Conservation (phyloP, 306 rosid genomes). For the Prunus campanulata region DNA sequence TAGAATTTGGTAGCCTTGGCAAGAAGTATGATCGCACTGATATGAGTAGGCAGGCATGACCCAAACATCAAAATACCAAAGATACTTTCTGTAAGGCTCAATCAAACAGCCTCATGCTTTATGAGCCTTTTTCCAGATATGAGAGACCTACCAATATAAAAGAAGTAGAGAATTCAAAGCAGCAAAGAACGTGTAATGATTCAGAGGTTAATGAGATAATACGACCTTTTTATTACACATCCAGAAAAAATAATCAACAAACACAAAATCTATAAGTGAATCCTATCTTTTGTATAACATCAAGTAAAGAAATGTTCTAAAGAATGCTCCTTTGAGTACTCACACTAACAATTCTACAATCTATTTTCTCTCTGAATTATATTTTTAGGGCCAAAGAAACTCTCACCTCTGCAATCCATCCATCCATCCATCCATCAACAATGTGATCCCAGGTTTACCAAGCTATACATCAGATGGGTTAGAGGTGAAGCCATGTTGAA, state of each 20-base stretch:
- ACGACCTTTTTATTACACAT: slow-evolving; percentile 49
- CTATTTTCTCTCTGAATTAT: slow-evolving; percentile 42
- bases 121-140: too few species aligned
- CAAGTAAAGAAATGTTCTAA: slow-evolving; percentile 43
- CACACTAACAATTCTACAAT: slow-evolving; percentile 56
- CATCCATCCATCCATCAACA: slow-evolving; percentile 27
- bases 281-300: slow-evolving; percentile 53
- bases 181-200: slow-evolving; percentile 16
- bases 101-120: too few species aligned
- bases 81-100: too few species aligned
- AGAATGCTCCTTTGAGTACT: slow-evolving; percentile 48
- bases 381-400: slow-evolving; percentile 29
- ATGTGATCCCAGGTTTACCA: slow-evolving; percentile 29
- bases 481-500: slow-evolving; percentile 36
- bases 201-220: slow-evolving; percentile 10
- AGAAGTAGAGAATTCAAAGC: background rate
- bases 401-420: slow-evolving; percentile 28
- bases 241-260: slow-evolving; percentile 54
- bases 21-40: background rate
- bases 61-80: too few species aligned
- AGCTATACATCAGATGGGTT: slow-evolving; percentile 36
- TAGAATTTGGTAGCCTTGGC: background rate
- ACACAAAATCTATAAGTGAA: slow-evolving; percentile 44
- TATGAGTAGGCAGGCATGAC: too few species aligned
- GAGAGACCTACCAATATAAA: too few species aligned